A percentile compares a stretch with the other conserved stretches of the same genome.
phyloP scores from a whole-genome alignment of 805 yeast genomes.

The Pichia exigua region DNA sequence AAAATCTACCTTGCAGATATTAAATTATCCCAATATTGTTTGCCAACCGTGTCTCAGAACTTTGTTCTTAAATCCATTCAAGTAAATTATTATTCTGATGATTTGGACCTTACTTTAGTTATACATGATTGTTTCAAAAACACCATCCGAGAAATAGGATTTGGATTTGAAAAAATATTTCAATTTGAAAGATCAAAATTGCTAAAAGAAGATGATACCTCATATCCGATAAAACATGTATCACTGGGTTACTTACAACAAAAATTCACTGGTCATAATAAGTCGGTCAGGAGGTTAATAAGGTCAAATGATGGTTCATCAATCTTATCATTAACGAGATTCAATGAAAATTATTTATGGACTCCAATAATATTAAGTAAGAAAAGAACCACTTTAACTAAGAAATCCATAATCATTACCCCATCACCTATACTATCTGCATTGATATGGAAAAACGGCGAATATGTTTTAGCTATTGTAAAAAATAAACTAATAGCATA shows the following conservation, averaged over 20 bases:
- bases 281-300: conserved; percentile 60
- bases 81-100: conserved; percentile 10
- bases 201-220: not conserved
- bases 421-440: conserved; percentile 41
- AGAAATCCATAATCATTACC: conserved; percentile 33
- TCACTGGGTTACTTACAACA: conserved; percentile 33
- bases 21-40: conserved; percentile 21
- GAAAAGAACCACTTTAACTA: conserved; percentile 25
- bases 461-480: conserved; percentile 37
- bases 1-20: conserved; percentile 14
- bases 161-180: conserved; percentile 25
- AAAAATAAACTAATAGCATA: conserved; percentile 46
- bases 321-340: conserved; percentile 51
- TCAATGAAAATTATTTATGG: conserved; percentile 60
- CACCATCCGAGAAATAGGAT: conserved; percentile 29
- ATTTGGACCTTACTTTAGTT: conserved; percentile 30
- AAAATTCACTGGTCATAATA: conserved; percentile 78
- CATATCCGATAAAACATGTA: not conserved
- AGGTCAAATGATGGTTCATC: conserved; percentile 64
- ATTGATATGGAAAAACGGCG: conserved; percentile 41
- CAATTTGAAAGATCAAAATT: conserved; percentile 13
- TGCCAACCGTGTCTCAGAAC: conserved; percentile 24
- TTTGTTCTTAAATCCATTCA: conserved; percentile 21
- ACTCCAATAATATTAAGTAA: conserved; percentile 29
- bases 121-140: conserved; percentile 38